Base-by-base conservation (phyloP, 1,139 yeast genomes). In the Protomyces inundatus region DNA sequence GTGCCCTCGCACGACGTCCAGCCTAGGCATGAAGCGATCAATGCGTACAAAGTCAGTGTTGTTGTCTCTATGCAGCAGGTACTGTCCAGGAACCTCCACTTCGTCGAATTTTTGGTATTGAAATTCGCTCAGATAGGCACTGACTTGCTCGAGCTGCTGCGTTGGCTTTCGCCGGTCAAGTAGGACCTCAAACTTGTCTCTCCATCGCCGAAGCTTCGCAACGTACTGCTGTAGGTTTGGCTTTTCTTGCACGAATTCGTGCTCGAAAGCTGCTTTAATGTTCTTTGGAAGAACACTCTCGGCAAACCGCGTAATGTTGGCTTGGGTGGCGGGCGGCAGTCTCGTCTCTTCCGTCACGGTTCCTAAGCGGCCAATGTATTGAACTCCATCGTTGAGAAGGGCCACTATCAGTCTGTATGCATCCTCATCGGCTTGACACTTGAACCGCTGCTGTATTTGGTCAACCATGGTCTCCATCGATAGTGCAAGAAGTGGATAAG, bases 81-180 rank as follows among this genome's bases (percentile, higher is more conserved):
- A 93, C 73, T 95, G 99, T 0, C 99, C 98, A 0, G 98, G 98
- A 65, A 95, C 86, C 74, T 95, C 98, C 67, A 95, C 90, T 64
- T 95, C 98, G 75, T 95, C 99, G 73, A 93, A 95, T 77, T 90
- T 91, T 74, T 93, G 98, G 74, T 93, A 96, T 74, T 95, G 98
- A 83, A 95, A 93, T 73, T 91, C 97, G 74, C 96, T 88, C 73
- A 95, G 80, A 70, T 91, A 98, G 35, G 98, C 97, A 72, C 97
- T 90, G 68, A 93, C 80, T 66, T 90, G 86, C 75, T 95, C 98
- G 70, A 95, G 78, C 70, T 90, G 88, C 71, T 85, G 86, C 9
- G 87, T 84, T 69, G 86, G 84, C 65, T 88, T 81, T 71, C 97
- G 81, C 1, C 77, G 71, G 73, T 93, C 98, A 67, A 95, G 80